phyloP scores from a whole-genome alignment of 2,329 filamentous ascomycete species.

The Venturia aucupariae region DNA sequence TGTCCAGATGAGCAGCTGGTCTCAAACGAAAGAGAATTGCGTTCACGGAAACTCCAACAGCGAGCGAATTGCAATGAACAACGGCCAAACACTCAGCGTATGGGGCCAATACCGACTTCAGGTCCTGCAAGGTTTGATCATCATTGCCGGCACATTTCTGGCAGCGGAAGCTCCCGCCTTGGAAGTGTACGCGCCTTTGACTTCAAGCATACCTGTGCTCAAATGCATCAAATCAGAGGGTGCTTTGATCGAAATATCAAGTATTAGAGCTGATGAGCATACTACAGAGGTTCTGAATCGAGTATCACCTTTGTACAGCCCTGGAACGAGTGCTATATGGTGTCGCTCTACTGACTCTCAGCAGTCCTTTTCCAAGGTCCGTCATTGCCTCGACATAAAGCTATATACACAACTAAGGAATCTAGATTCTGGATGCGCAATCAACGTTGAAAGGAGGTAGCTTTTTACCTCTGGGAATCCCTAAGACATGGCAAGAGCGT shows the following conservation, averaged over 20 bases:
- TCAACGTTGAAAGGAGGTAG: neutral
- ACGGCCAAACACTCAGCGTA: neutral
- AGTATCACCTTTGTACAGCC: slow-evolving; percentile 7
- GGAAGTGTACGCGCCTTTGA: neutral
- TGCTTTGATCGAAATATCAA: slow-evolving; percentile 3
- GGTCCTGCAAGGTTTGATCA: slow-evolving; percentile 1
- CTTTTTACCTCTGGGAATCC: neutral
- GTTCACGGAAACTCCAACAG: neutral
- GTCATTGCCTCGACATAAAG: neutral
- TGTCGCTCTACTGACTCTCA: neutral
- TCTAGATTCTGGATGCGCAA: neutral
- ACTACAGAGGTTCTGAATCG: neutral
- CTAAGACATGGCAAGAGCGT: slow-evolving; percentile 1
- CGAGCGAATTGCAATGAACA: neutral
- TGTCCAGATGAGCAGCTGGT: slow-evolving; percentile 7
- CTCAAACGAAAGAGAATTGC: neutral
- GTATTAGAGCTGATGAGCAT: neutral
- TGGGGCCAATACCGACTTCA: slow-evolving; percentile 1
- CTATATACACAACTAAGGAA: neutral
- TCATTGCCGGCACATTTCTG: neutral
- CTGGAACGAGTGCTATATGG: neutral
- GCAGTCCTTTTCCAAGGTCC: slow-evolving; percentile 3
- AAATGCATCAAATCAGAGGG: slow-evolving; percentile 11
- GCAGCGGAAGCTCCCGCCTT: neutral
- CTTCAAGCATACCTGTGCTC: slow-evolving; percentile 3